Evolutionary conservation across 1,284 basidiomycete species (phyloP).

Genomic region (Marasmius sp.): DNA sequence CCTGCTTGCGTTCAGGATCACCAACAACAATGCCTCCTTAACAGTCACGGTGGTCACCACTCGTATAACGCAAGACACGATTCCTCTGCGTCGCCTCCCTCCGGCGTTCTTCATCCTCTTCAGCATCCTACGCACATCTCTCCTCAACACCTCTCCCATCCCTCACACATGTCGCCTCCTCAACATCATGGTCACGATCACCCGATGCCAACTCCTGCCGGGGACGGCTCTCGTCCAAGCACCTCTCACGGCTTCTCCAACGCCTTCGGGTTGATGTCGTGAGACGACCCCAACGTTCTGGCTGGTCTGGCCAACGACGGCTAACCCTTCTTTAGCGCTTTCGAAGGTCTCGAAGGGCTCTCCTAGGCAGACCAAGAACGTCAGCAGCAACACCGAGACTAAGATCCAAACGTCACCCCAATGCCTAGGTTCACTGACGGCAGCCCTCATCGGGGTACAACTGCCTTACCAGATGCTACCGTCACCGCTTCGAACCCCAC

Average conservation of each 20-base stretch:
- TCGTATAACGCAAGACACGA: background rate
- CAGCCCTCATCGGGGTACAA: background rate
- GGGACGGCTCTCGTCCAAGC: slow-evolving; percentile 9
- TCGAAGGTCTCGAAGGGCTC: slow-evolving; percentile 19
- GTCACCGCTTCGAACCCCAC: slow-evolving; percentile 5
- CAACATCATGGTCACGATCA: background rate
- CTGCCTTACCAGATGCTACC: background rate
- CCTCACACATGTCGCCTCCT: background rate
- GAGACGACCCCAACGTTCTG: slow-evolving; percentile 66
- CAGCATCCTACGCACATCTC: background rate
- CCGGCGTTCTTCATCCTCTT: background rate
- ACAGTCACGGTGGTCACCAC: no score
- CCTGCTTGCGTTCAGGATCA: background rate
- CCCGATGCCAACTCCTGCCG: slow-evolving; percentile 6
- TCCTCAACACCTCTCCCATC: background rate
- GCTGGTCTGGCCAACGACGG: slow-evolving; percentile 56
- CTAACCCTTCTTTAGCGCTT: slow-evolving; percentile 54
- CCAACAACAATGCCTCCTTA: background rate
- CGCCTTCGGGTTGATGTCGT: slow-evolving; percentile 69
- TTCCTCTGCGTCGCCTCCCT: background rate
- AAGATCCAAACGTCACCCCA: slow-evolving; percentile 46
- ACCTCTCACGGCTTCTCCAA: slow-evolving; percentile 49
- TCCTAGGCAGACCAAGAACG: background rate
- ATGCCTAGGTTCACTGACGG: slow-evolving; percentile 33
- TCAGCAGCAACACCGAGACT: slow-evolving; percentile 8